Percentiles rank a stretch among this genome's conserved stretches.
Conservation (phyloP, 805 yeast genomes). For the Lachancea fermentati region DNA sequence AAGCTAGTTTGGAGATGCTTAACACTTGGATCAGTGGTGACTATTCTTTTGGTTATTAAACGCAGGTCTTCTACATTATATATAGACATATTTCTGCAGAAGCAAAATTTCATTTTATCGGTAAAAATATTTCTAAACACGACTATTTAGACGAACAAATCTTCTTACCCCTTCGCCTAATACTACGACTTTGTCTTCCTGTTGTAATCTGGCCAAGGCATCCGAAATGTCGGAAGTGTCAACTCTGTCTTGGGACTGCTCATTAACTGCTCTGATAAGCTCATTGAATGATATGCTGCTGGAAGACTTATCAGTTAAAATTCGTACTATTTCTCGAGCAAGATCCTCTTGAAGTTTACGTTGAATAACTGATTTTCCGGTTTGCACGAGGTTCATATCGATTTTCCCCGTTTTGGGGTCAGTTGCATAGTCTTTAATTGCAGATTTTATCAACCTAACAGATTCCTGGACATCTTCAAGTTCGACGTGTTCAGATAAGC, state of each 20-base stretch:
- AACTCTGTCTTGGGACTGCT: slow-evolving; percentile 49
- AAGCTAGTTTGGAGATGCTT: slow-evolving; percentile 54
- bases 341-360: slow-evolving; percentile 71
- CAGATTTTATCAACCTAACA: slow-evolving; percentile 84
- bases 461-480: slow-evolving; percentile 86
- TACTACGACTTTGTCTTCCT: slow-evolving; percentile 63
- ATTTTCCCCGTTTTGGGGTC: slow-evolving; percentile 96
- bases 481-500: slow-evolving; percentile 66
- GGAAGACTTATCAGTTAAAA: slow-evolving; percentile 45
- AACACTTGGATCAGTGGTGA: slow-evolving; percentile 61
- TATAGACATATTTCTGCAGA: too few species aligned
- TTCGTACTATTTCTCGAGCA: slow-evolving; percentile 50
- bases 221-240: slow-evolving; percentile 70
- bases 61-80: too few species aligned
- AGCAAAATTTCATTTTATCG: too few species aligned
- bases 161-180: slow-evolving; percentile 70
- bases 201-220: slow-evolving; percentile 58
- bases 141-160: slow-evolving; percentile 40
- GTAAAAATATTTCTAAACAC: slow-evolving; percentile 22
- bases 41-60: background rate
- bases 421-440: slow-evolving; percentile 96
- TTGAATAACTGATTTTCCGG: slow-evolving; percentile 89
- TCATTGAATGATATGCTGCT: slow-evolving; percentile 53
- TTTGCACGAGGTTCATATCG: slow-evolving; percentile 95
- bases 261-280: slow-evolving; percentile 57